Evolutionary conservation across 2,329 filamentous ascomycete genomes (phyloP), one percentile per base, ranked within the genome.

Genomic region (Aspergillus pseudotamarii): DNA sequence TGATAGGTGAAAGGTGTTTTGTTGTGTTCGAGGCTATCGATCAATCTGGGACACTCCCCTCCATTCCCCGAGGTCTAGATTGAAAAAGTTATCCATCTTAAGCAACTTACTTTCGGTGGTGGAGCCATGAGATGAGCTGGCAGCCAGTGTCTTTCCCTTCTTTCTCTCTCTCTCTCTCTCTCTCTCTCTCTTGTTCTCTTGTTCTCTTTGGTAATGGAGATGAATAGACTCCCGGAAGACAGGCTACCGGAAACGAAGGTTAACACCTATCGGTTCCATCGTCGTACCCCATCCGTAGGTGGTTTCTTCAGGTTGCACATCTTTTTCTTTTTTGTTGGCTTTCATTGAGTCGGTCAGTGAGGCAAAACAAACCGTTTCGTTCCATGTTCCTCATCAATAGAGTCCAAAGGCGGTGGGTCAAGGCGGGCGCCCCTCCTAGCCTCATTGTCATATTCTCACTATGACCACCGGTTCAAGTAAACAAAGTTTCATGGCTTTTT

Each of bases 111-210:
- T 55, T 55, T 28, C 12, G 9, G 32, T 38, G 36, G 51, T 55
- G 51, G 51, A 55, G 51, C 51, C 51, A n/a, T 55, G 51, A 55
- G 45, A 19, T 55, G 51, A 55, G 51, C 51, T 55, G 51, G 51
- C 51, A 55, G 19, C 38, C n/a, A 26, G 21, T 12, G 11, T 38
- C 23, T 9, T 26, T 28, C 36, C 38, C 38, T 50, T 50, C 12
- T 12, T 26, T 5, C 6, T 28, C 46, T 14, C 23, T 48, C n/a
- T 30, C n/a, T 30, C 6, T 8, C 16, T 30, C 46, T 8, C 23
- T 19, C n/a, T n/a, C n/a, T n/a, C n/a, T n/a, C n/a, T n/a, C n/a
- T n/a, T n/a, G n/a, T n/a, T n/a, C n/a, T 2, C 6, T 50, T n/a
- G 46, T 21, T 12, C n/a, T 21, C 4, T 36, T 36, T 36, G 34